These are phyloP conservation scores for Alternaria sp. DNA, from an alignment of 2,329 filamentous ascomycete species.

Conservation along the genomic window DNA sequence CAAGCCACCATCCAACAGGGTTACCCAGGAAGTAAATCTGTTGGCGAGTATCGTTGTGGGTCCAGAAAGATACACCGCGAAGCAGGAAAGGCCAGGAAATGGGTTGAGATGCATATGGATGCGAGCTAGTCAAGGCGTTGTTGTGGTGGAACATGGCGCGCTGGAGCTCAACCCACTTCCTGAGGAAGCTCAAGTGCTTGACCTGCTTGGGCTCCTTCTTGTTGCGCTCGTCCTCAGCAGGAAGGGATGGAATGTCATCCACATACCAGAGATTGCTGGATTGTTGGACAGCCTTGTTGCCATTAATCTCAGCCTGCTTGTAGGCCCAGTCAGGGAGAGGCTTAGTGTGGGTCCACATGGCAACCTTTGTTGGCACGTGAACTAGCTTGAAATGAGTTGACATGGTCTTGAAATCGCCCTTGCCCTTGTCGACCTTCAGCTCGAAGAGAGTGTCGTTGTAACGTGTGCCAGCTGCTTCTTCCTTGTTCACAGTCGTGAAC, in stretches of 20 bases:
- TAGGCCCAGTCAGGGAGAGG: conserved; percentile 97
- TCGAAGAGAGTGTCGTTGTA: conserved; percentile 93
- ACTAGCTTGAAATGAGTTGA: conserved; percentile 95
- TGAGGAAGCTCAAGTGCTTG: conserved; percentile 85
- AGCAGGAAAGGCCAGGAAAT: conserved; percentile 98
- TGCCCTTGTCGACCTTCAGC: conserved; percentile 84
- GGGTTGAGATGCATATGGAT: conserved; percentile 93
- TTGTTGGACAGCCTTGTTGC: conserved; percentile 92
- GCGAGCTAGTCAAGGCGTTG: conserved; percentile 94
- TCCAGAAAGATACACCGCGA: conserved; percentile 99
- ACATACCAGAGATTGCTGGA: conserved; percentile 94
- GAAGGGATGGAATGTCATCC: conserved; percentile 86
- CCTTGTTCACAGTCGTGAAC: conserved; percentile 82
- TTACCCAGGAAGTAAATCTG: conserved; percentile 99
- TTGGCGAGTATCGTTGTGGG: conserved; percentile 89
- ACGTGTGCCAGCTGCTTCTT: conserved; percentile 76
- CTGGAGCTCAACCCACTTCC: conserved; percentile 96
- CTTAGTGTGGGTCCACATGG: conserved; percentile 98
- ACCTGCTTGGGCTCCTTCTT: conserved; percentile 78
- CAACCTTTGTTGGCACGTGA: conserved; percentile 92
- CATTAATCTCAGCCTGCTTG: conserved; percentile 98
- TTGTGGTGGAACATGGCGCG: conserved; percentile 99
- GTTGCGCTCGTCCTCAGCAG: conserved; percentile 74
- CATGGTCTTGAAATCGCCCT: conserved; percentile 87
- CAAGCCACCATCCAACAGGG: conserved; percentile 96